Evolutionary conservation across 176 grass and related monocot species (phyloP).

Genomic region (Hyparrhenia diplandra): DNA sequence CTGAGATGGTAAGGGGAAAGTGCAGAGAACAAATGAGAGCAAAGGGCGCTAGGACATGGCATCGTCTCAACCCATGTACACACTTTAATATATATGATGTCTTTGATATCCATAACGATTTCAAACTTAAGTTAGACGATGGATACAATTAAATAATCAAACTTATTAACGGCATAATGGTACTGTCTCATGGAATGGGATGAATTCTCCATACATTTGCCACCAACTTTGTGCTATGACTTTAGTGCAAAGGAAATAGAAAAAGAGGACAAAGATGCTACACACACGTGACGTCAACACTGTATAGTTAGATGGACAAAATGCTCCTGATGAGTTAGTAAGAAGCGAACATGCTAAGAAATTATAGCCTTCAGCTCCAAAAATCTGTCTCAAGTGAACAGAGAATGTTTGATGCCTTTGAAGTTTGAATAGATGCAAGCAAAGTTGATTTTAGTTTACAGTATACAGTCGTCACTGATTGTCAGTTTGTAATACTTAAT

Average conservation of each 20-base stretch:
- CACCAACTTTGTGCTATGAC: background rate
- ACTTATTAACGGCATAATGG: background rate
- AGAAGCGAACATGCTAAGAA: too few species aligned
- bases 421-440: too few species aligned
- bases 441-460: too few species aligned
- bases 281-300: background rate
- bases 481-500: too few species aligned
- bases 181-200: background rate
- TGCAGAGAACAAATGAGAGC: constrained; percentile 2
- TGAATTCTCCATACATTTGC: background rate
- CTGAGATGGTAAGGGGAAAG: background rate
- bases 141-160: background rate
- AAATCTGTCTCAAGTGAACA: too few species aligned
- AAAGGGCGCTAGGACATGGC: background rate
- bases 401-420: too few species aligned
- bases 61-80: background rate
- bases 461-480: too few species aligned
- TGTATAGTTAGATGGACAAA: too few species aligned
- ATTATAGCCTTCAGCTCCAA: too few species aligned
- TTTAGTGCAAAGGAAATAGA: background rate
- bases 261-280: background rate
- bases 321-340: too few species aligned
- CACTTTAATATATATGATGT: background rate
- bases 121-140: background rate
- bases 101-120: background rate